Evolutionary conservation across 2,329 filamentous ascomycete genomes (phyloP).

Genomic region (Elsinoe fawcettii): DNA sequence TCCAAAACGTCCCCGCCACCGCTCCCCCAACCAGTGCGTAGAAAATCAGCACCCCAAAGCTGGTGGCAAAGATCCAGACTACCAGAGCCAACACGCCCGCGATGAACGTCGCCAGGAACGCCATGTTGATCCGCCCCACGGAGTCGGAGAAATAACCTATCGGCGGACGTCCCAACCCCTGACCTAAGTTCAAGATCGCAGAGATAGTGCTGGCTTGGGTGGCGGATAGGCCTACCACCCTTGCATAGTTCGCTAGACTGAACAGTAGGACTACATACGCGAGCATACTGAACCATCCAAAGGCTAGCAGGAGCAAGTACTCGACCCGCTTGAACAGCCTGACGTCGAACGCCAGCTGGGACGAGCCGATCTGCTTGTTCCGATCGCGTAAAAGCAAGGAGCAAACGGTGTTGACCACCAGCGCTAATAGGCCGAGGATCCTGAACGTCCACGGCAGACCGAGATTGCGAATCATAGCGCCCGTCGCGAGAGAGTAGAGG

Average conservation of each 20-base stretch:
- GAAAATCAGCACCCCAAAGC: constrained; percentile 61
- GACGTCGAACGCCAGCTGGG: constrained; percentile 59
- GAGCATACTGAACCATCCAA: constrained; percentile 64
- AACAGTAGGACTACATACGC: constrained; percentile 73
- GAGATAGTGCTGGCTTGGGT: constrained; percentile 62
- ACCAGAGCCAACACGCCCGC: constrained; percentile 58
- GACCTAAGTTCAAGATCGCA: constrained; percentile 62
- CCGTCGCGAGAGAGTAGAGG: constrained; percentile 58
- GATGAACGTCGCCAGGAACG: constrained; percentile 55
- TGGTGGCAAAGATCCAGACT: constrained; percentile 65
- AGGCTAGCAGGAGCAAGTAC: constrained; percentile 58
- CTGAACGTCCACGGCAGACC: constrained; percentile 61
- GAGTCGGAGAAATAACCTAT: constrained; percentile 66
- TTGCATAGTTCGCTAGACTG: constrained; percentile 65
- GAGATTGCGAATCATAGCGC: constrained; percentile 59
- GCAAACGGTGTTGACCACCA: constrained; percentile 56
- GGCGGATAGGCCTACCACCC: constrained; percentile 57
- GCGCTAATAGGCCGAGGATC: constrained; percentile 56
- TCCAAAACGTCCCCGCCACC: constrained; percentile 63
- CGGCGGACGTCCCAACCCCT: constrained; percentile 60
- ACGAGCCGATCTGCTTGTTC: constrained; percentile 62
- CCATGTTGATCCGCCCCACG: constrained; percentile 66
- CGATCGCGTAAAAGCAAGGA: constrained; percentile 60
- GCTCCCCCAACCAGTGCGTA: constrained; percentile 60
- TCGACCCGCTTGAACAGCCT: constrained; percentile 53